phyloP scores from a whole-genome alignment of 345 rosid genomes.

The Linum trigynum region DNA sequence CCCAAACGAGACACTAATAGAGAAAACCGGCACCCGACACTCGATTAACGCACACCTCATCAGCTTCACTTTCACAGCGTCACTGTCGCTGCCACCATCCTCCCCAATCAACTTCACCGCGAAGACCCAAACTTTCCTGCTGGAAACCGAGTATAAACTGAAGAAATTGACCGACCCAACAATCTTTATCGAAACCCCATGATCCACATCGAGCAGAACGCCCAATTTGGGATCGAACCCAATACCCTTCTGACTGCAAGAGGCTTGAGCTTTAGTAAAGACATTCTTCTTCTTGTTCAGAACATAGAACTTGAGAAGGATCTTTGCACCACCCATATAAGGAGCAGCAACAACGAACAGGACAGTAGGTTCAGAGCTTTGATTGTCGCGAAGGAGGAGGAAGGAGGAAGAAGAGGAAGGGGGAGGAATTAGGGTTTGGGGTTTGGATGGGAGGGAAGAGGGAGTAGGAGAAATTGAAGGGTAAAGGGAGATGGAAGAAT shows the following conservation, averaged over 20 bases:
- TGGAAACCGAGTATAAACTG: slow-evolving; percentile 46
- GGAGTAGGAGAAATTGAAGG: slow-evolving; percentile 43
- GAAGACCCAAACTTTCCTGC: slow-evolving; percentile 49
- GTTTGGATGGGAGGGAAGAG: slow-evolving; percentile 33
- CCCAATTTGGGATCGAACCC: slow-evolving; percentile 44
- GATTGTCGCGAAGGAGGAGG: slow-evolving; percentile 13
- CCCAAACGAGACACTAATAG: slow-evolving; percentile 44
- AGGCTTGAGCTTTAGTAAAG: slow-evolving; percentile 41
- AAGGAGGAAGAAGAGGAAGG: slow-evolving; percentile 28
- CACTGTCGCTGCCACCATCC: slow-evolving; percentile 25
- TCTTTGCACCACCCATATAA: slow-evolving; percentile 44
- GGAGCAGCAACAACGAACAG: slow-evolving; percentile 50
- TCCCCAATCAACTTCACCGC: slow-evolving; percentile 34
- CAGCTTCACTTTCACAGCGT: slow-evolving; percentile 34
- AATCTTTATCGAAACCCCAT: slow-evolving; percentile 52
- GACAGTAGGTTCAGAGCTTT: slow-evolving; percentile 21
- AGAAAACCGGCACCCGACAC: slow-evolving; percentile 55
- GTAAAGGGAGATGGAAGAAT: slow-evolving; percentile 56
- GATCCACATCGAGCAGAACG: slow-evolving; percentile 42
- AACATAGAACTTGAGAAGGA: slow-evolving; percentile 44
- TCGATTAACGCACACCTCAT: slow-evolving; percentile 69
- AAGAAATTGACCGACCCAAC: slow-evolving; percentile 68
- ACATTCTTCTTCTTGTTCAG: slow-evolving; percentile 17
- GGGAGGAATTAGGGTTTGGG: slow-evolving; percentile 20
- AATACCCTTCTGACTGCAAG: slow-evolving; percentile 56